Evolutionary conservation across 2,329 filamentous ascomycete genomes (phyloP), one percentile per base, ranked within the genome.

Genomic region (Paecilomyces sp.): DNA sequence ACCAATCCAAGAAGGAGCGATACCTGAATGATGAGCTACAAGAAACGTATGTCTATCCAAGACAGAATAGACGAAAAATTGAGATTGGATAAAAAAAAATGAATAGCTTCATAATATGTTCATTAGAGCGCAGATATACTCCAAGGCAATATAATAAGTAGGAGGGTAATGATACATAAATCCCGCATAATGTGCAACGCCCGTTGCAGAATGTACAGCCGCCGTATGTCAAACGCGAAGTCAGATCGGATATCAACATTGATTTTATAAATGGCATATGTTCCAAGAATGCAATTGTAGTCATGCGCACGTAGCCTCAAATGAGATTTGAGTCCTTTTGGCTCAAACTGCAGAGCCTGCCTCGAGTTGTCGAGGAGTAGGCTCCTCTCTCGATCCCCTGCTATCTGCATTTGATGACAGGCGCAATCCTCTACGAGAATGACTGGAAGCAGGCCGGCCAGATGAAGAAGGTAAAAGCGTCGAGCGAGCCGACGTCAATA

Each of bases 341-440:
- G n/a, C 41, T 47, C 8, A 47, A 7, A 22, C 41, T 15, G 52
- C 13, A 31, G 61, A 56, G 11, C 66, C 66, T 30, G 67, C 65
- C 54, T 69, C 67, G 30, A 67, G 60, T 53, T 68, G 65, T 18
- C 60, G 57, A 50, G 61, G 65, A 8, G 66, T 66, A 56, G 60
- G 63, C 15, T 50, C 53, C 24, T 62, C 58, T 30, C 41, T 30
- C 33, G 54, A 54, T 11, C 5, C 52, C 11, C 54, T 36, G 22
- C 30, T 25, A 34, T 47, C 5, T 30, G 47, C 22, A 25, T n/a
- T 51, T n/a, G 25, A 31, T 25, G 56, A 41, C 18, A 24, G n/a
- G 22, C 11, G 22, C 11, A 18, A 11, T 25, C 15, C 55, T 47
- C 41, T 15, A 18, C 18, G 3, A 18, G 41, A 47, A 47, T 18